These are phyloP conservation scores for Alternaria atra DNA, from an alignment of 2,329 filamentous ascomycete genomes.

Conservation along the genomic window DNA sequence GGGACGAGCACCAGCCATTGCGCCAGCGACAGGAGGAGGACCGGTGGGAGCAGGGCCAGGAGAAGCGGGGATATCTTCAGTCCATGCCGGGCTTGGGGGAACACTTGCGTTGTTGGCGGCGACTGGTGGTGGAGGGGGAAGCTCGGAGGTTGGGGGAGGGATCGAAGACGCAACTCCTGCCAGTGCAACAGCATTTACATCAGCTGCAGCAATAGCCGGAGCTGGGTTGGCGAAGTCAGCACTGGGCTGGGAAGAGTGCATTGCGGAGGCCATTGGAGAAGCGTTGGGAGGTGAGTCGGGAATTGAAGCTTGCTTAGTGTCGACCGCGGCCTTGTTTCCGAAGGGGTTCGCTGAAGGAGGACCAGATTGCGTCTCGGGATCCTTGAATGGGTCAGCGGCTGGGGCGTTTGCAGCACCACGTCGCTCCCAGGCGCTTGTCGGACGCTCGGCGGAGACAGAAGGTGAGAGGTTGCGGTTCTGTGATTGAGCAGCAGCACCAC, in stretches of 20 bases:
- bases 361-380: constrained; percentile 44
- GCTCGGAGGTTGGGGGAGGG: constrained; percentile 41
- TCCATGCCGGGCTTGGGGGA: constrained; percentile 67
- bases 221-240: constrained; percentile 44
- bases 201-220: constrained; percentile 54
- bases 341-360: constrained; percentile 66
- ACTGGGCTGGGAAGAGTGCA: constrained; percentile 36
- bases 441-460: constrained; percentile 27
- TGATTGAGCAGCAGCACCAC: constrained; percentile 32
- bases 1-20: constrained; percentile 69
- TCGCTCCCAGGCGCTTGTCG: constrained; percentile 52
- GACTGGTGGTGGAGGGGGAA: constrained; percentile 57
- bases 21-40: constrained; percentile 58
- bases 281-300: constrained; percentile 37
- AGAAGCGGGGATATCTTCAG: constrained; percentile 66
- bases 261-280: constrained; percentile 28
- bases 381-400: constrained; percentile 75
- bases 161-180: constrained; percentile 32
- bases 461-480: constrained; percentile 30
- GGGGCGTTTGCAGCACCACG: constrained; percentile 49
- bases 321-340: constrained; percentile 49
- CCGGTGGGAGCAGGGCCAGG: constrained; percentile 56
- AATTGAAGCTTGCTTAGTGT: constrained; percentile 41
- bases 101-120: constrained; percentile 54
- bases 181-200: constrained; percentile 51